These are phyloP conservation scores for Arabidopsis thaliana DNA, from an alignment of 345 rosid genomes.

Conservation along the genomic window TAIR10.1 NC_003070.9:22532001-22532500, in stretches of 20 bases:
- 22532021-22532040: no score
- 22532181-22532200: no score
- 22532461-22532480: background rate
- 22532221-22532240: background rate
- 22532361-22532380: background rate
- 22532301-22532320: background rate
- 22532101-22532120: no score
- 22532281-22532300: background rate
- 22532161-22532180: no score
- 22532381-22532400: background rate
- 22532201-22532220: background rate
- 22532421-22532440: background rate
- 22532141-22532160: no score
- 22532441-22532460: background rate
- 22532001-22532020: no score
- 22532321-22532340: background rate
- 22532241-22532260: background rate
- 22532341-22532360: constrained; percentile 1
- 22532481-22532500: no score
- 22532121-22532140: no score
- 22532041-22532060: no score
- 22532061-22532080: no score
- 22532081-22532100: no score
- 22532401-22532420: background rate
- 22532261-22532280: background rate